A percentile compares a stretch with the other conserved stretches of the same genome.
These are phyloP conservation scores for Maudiozyma bulderi DNA, from an alignment of 805 yeast genomes.

Conservation along the genomic window DNA sequence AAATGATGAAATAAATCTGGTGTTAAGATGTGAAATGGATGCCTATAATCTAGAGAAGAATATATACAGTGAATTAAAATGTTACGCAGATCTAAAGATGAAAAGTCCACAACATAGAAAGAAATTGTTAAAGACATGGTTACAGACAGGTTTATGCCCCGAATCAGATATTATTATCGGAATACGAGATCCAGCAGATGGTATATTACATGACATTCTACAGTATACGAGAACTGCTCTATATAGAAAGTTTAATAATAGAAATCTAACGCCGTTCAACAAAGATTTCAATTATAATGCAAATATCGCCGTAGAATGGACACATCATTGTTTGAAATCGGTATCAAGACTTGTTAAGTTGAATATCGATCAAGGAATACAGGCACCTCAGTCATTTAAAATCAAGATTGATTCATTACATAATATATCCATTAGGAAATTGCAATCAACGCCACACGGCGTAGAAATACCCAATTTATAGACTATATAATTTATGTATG, in stretches of 20 bases:
- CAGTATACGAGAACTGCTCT: slow-evolving; percentile 16
- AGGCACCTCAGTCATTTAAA: slow-evolving; percentile 12
- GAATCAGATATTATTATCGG: slow-evolving; percentile 25
- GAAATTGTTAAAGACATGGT: slow-evolving; percentile 27
- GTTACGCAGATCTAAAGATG: slow-evolving; percentile 18
- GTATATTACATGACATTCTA: slow-evolving; percentile 17
- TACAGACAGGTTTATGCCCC: slow-evolving; percentile 24
- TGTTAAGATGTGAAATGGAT: slow-evolving; percentile 29
- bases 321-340: slow-evolving; percentile 13
- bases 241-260: slow-evolving; percentile 14
- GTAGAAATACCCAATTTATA: slow-evolving; percentile 1
- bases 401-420: slow-evolving; percentile 9
- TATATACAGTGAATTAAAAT: slow-evolving; percentile 24
- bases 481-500: too few relatives aligned
- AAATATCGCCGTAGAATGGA: slow-evolving; percentile 23
- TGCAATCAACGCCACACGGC: slow-evolving; percentile 8
- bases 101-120: slow-evolving; percentile 18
- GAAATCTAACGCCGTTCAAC: slow-evolving; percentile 7
- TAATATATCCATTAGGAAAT: slow-evolving; percentile 8
- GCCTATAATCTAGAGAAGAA: slow-evolving; percentile 14
- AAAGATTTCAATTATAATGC: slow-evolving; percentile 19
- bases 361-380: not conserved
- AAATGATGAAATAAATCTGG: slow-evolving; percentile 10
- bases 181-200: slow-evolving; percentile 17
- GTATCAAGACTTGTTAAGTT: slow-evolving; percentile 9